Evolutionary conservation across 768 basidiomycete genomes (phyloP).

Genomic region (Boletus subparvulus): DNA sequence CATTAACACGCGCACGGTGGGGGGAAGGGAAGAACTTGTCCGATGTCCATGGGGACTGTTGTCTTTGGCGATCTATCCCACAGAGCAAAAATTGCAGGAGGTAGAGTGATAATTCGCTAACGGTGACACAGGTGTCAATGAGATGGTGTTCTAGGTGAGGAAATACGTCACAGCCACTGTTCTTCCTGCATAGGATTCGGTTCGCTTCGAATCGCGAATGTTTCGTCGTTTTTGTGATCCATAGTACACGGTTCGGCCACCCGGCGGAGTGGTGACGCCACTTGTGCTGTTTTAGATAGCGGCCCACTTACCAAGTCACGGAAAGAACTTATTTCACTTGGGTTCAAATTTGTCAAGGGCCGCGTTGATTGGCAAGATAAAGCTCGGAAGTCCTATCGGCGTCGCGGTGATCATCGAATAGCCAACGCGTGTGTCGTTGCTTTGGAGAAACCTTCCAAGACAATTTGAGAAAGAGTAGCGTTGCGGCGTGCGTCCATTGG

Average conservation of each 20-base stretch:
- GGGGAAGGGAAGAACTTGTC: neutral
- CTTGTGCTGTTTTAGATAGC: neutral
- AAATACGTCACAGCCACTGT: neutral
- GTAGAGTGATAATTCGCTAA: neutral
- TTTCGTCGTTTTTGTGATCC: neutral
- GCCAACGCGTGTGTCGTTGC: neutral
- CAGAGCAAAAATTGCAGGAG: neutral
- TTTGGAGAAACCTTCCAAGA: neutral
- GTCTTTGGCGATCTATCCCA: neutral
- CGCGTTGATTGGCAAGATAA: conserved; percentile 8
- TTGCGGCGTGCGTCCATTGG: conserved; percentile 1
- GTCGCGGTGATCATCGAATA: conserved; percentile 3
- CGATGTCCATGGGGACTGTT: neutral
- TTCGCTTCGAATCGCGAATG: neutral
- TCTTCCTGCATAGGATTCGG: neutral
- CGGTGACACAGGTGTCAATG: neutral
- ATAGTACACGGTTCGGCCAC: neutral
- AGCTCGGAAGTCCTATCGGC: neutral
- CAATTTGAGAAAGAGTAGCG: neutral
- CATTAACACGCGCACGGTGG: neutral
- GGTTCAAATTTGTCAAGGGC: neutral
- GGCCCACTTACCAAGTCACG: neutral
- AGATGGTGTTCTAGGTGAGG: neutral
- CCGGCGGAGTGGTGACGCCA: conserved; percentile 1
- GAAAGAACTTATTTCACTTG: neutral